Evolutionary conservation across 1,139 yeast species (phyloP), one percentile per base, ranked within the genome.

Genomic region (Kodamaea plutei): DNA sequence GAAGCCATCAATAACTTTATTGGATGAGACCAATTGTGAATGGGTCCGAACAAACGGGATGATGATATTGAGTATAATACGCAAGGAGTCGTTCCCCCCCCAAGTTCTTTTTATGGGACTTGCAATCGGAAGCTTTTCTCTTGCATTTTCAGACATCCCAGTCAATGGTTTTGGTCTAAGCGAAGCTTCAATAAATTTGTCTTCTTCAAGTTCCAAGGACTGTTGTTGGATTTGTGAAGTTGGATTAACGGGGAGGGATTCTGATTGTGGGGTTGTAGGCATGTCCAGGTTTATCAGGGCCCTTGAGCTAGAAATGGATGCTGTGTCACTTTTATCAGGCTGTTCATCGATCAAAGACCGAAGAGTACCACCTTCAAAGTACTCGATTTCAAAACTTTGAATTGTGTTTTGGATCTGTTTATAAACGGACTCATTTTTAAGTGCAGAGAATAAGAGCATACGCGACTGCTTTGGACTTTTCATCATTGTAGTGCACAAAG

Each of bases 81-180:
- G 45, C 11, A 79, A 58, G 0, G 82, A 65, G 25, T 66, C 68
- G 29, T 61, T 59, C 1, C 89, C 89, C 7, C 77, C 69, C 88
- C 89, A 81, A 0, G 75, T 61, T 22, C 65, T 52, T 15, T 61
- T 56, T 17, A 80, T 50, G 2, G 79, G 68, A 2, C 71, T 63
- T 33, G 69, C 72, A 28, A 61, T 59, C 0, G 78, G 76, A 15
- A 64, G 53, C 45, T 84, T 84, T n/a, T 77, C 76, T 32, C 71
- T 72, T 1, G 79, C 76, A 36, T 62, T 72, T 11, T 54, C 53
- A 0, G 85, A 73, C 79, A 82, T 73, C 3, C 89, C 89, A 2
- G 69, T 54, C 1, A 85, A 88, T 23, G 57, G 65, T 14, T 47
- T 57, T 12, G 74, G 72, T 32, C 67, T 48, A 21, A 68, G 45